Evolutionary conservation across 495 filamentous ascomycete species (phyloP).

Genomic region (Podospora pseudoanserina): DNA sequence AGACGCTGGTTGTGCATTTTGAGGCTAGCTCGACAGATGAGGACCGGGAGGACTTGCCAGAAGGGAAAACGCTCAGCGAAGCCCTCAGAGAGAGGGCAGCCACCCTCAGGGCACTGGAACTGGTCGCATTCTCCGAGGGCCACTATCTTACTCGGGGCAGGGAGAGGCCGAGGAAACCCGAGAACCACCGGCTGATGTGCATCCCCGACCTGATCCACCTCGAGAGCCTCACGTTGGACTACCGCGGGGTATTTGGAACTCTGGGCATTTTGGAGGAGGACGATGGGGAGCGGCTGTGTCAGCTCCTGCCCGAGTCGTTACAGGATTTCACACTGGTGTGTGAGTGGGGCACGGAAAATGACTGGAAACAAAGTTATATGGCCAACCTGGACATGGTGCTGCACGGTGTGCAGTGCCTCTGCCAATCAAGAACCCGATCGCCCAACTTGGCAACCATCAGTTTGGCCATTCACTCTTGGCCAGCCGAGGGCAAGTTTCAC

Average conservation of each 20-base stretch:
- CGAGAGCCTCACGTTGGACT: conserved; percentile 31
- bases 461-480: conserved; percentile 37
- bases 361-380: conserved; percentile 35
- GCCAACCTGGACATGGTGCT: conserved; percentile 35
- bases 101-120: conserved; percentile 27
- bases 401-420: conserved; percentile 31
- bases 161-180: conserved; percentile 34
- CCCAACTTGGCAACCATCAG: conserved; percentile 27
- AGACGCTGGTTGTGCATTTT: conserved; percentile 33
- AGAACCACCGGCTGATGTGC: conserved; percentile 35
- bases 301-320: conserved; percentile 27
- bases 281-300: conserved; percentile 34
- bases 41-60: conserved; percentile 30
- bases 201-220: conserved; percentile 28
- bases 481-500: conserved; percentile 31
- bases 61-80: conserved; percentile 31
- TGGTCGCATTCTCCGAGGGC: conserved; percentile 30
- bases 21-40: conserved; percentile 29
- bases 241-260: conserved; percentile 35
- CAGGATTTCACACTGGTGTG: conserved; percentile 33
- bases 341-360: conserved; percentile 33
- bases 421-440: conserved; percentile 13
- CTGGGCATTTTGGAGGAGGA: conserved; percentile 34
- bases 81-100: conserved; percentile 24
- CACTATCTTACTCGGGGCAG: conserved; percentile 34